Conservation (phyloP, 768 basidiomycete genomes). For the Mycena filopes region DNA sequence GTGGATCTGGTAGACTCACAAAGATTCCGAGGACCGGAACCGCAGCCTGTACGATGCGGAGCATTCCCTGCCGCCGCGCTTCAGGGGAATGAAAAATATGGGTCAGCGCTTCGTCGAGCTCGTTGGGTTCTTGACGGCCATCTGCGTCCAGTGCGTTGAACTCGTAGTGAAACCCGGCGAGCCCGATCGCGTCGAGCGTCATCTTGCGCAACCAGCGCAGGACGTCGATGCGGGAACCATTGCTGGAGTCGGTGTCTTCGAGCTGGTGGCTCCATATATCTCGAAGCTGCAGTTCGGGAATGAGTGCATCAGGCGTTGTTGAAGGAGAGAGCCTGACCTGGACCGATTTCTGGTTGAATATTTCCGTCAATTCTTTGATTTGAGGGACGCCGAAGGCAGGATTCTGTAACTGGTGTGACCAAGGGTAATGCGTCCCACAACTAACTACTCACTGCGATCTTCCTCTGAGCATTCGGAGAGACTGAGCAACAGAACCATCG, state of each 20-base stretch:
- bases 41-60: not conserved
- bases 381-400: constrained; percentile 74
- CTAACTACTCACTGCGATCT: constrained; percentile 3
- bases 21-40: constrained; percentile 37
- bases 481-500: not conserved
- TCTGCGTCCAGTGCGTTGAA: constrained; percentile 35
- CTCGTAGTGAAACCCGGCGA: constrained; percentile 54
- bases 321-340: constrained; percentile 47
- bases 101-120: constrained; percentile 55
- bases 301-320: too few relatives aligned
- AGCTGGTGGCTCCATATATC: constrained; percentile 51
- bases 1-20: constrained; percentile 34
- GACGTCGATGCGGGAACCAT: constrained; percentile 59
- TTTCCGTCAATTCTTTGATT: constrained; percentile 60
- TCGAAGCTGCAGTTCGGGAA: constrained; percentile 58
- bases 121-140: constrained; percentile 30
- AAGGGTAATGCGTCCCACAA: constrained; percentile 31
- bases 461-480: not conserved
- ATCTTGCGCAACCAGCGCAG: constrained; percentile 72
- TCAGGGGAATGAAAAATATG: constrained; percentile 45
- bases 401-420: constrained; percentile 50
- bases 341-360: constrained; percentile 61
- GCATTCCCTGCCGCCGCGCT: constrained; percentile 30
- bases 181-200: constrained; percentile 82
- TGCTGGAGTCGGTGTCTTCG: constrained; percentile 45